These are phyloP conservation scores for Penicillium salamii DNA, from an alignment of 495 filamentous ascomycete genomes.

Conservation along the genomic window DNA sequence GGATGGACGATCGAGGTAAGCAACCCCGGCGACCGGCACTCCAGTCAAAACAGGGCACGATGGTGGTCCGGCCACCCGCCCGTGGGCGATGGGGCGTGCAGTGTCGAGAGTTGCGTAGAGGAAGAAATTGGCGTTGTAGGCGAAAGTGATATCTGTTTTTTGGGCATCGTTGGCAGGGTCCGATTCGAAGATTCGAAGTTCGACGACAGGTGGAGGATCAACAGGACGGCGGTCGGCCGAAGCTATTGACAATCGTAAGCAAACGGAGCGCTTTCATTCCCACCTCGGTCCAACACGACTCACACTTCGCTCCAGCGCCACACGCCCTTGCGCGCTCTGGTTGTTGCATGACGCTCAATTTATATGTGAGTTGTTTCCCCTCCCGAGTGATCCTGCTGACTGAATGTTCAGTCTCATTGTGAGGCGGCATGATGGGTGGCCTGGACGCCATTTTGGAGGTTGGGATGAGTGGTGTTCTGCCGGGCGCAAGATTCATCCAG, in stretches of 20 bases:
- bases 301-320: conserved; percentile 92
- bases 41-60: conserved; percentile 86
- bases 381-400: conserved; percentile 70
- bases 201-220: conserved; percentile 95
- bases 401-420: conserved; percentile 58
- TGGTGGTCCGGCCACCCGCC: conserved; percentile 64
- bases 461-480: conserved; percentile 8
- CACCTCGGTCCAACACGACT: conserved; percentile 24
- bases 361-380: conserved; percentile 78
- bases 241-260: conserved; percentile 48
- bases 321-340: conserved; percentile 95
- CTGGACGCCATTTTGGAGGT: conserved; percentile 31
- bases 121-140: conserved; percentile 96
- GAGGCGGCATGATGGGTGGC: conserved; percentile 32
- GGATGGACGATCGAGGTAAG: conserved; percentile 86
- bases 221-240: conserved; percentile 95
- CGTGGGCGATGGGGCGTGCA: conserved; percentile 81
- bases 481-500: conserved; percentile 1
- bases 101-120: conserved; percentile 90
- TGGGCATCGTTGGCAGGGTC: conserved; percentile 52
- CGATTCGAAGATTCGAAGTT: conserved; percentile 82
- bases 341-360: conserved; percentile 85
- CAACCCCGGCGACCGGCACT: conserved; percentile 93
- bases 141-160: conserved; percentile 78
- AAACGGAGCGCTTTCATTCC: conserved; percentile 3